A percentile compares a stretch with the other conserved stretches of the same genome.
phyloP scores from a whole-genome alignment of 2,329 filamentous ascomycete species.

The Elsinoe australis region DNA sequence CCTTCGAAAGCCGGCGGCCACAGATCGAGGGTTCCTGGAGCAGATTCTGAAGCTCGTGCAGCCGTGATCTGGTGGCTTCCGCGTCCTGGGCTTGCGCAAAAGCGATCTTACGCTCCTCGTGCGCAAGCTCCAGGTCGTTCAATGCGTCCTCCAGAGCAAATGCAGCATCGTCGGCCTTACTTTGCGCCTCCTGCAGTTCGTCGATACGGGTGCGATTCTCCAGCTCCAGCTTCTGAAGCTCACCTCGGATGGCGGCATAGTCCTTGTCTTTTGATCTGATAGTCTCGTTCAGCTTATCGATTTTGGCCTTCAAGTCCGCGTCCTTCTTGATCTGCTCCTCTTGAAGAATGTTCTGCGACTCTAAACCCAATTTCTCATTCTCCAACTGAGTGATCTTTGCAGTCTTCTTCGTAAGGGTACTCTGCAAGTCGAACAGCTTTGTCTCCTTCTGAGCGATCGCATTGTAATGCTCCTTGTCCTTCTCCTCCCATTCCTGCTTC shows the following conservation, averaged over 20 bases:
- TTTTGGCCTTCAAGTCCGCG: neutral
- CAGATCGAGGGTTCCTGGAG: neutral
- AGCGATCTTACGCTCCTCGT: neutral
- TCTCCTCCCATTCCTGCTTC: slow-evolving; percentile 53
- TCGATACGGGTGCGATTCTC: neutral
- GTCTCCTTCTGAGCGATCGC: slow-evolving; percentile 67
- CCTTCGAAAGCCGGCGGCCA: neutral
- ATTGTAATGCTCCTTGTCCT: slow-evolving; percentile 67
- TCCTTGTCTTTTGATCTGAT: neutral
- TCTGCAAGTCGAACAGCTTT: slow-evolving; percentile 52
- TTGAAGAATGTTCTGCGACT: no score
- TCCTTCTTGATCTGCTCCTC: neutral
- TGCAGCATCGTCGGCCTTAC: neutral
- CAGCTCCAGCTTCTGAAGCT: slow-evolving; percentile 6
- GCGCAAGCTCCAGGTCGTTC: neutral
- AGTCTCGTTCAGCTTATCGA: neutral
- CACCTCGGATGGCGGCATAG: neutral
- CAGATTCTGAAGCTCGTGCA: neutral
- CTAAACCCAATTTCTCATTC: slow-evolving; percentile 20
- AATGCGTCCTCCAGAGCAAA: neutral
- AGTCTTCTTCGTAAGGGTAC: neutral
- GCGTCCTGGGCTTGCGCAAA: neutral
- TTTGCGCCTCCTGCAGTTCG: neutral
- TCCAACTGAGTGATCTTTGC: slow-evolving; percentile 20
- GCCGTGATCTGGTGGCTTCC: neutral